These are phyloP conservation scores for Linanthus parryae DNA, from an alignment of 148 eudicot genomes.

Conservation along the genomic window DNA sequence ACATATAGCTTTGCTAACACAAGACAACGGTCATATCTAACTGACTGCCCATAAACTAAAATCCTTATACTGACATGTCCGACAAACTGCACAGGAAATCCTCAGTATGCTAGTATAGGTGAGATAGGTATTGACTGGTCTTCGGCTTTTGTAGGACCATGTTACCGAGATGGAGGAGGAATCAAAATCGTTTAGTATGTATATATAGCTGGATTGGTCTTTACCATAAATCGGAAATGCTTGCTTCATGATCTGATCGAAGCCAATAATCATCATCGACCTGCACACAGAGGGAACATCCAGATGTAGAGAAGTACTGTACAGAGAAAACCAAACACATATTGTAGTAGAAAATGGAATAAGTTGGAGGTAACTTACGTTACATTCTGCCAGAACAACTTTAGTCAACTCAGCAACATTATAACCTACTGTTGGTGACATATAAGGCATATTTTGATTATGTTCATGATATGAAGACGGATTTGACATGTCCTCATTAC, in stretches of 20 bases:
- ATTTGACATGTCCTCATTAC: no score
- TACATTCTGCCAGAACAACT: slow-evolving; percentile 22
- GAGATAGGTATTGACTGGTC: no score
- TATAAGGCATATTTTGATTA: slow-evolving; percentile 4
- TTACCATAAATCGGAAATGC: slow-evolving; percentile 31
- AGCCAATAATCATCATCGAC: slow-evolving; percentile 40
- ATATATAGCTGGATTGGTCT: no score
- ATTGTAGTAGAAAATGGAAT: neutral
- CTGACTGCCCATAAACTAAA: no score
- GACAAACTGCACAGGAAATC: no score
- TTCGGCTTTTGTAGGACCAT: no score
- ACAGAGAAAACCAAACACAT: neutral
- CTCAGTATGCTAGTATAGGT: no score
- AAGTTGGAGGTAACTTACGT: slow-evolving; percentile 15
- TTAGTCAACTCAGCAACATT: slow-evolving; percentile 16
- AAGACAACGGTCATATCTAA: no score
- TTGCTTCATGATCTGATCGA: slow-evolving; percentile 23
- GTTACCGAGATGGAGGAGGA: no score
- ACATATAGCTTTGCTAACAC: no score
- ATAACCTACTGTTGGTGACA: slow-evolving; percentile 6
- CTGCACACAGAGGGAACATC: slow-evolving; percentile 15
- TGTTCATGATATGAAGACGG: neutral
- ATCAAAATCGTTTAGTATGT: no score
- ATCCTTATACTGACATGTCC: no score
- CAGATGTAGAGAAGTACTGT: neutral